These are phyloP conservation scores for Carex scoparia DNA, from an alignment of 176 grass and related monocot species.

Conservation along the genomic window DNA sequence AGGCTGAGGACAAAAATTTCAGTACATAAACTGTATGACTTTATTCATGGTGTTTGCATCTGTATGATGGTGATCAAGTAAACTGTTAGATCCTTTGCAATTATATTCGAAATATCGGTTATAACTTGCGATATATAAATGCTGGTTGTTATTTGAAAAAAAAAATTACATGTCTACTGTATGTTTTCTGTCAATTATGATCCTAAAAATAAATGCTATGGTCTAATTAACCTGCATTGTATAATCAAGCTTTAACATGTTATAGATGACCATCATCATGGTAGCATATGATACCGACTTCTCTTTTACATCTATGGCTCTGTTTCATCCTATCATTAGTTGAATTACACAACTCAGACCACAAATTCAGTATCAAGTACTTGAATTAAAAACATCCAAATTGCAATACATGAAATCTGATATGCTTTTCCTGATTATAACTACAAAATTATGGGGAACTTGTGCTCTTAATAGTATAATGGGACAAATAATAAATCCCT, in stretches of 20 bases:
- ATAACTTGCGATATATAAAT: not conserved
- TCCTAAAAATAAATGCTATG: not conserved
- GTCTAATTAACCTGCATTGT: constrained; percentile 44
- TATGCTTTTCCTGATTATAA: no score
- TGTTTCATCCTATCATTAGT: constrained; percentile 30
- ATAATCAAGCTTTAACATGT: constrained; percentile 76
- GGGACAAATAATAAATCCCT: no score
- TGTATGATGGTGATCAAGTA: no score
- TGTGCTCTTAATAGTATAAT: no score
- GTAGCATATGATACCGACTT: constrained; percentile 20
- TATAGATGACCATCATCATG: constrained; percentile 31
- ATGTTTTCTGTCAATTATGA: not conserved
- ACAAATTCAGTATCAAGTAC: not conserved
- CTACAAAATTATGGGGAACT: no score
- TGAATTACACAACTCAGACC: constrained; percentile 10
- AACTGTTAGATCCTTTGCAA: not conserved
- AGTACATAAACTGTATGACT: no score
- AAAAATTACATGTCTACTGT: not conserved
- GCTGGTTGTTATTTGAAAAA: not conserved
- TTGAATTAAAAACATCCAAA: not conserved
- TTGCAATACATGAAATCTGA: no score
- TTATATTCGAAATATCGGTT: not conserved
- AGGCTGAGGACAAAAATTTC: no score
- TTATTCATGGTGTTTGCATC: no score
- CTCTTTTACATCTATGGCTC: constrained; percentile 26